phyloP scores from a whole-genome alignment of 371 early-diverging fungal species.

The Rozella allomycis region DNA sequence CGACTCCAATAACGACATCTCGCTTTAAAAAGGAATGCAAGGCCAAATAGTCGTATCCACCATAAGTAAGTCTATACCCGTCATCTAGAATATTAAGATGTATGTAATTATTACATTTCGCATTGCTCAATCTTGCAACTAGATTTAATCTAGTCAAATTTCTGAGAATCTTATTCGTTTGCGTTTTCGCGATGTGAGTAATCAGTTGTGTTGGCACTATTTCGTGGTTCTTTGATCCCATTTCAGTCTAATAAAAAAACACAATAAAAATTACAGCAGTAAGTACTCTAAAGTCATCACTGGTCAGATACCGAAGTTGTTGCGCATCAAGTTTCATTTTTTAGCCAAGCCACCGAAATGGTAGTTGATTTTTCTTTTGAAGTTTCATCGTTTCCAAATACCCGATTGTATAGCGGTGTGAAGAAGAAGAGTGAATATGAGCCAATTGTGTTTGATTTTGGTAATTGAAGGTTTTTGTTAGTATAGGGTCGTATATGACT shows the following conservation, averaged over 20 bases:
- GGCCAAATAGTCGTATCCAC: constrained; percentile 97
- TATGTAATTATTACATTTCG: constrained; percentile 35
- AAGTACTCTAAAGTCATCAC: constrained; percentile 82
- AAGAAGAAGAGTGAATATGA: too few species aligned
- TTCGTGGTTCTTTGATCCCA: constrained; percentile 93
- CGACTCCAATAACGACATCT: constrained; percentile 75
- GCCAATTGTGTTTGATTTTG: too few species aligned
- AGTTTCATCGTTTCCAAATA: too few species aligned
- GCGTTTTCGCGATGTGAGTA: constrained; percentile 61
- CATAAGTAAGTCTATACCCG: constrained; percentile 92
- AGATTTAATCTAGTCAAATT: constrained; percentile 69
- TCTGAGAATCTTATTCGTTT: constrained; percentile 52
- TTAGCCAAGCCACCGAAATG: too few species aligned
- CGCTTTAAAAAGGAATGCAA: constrained; percentile 76
- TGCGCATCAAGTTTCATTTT: constrained; percentile 85
- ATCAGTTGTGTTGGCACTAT: constrained; percentile 77
- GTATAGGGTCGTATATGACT: too few species aligned
- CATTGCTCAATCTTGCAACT: constrained; percentile 60
- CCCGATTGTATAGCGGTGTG: too few species aligned
- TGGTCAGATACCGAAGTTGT: constrained; percentile 71
- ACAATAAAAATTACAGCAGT: constrained; percentile 44
- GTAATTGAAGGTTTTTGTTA: too few species aligned
- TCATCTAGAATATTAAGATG: constrained; percentile 37
- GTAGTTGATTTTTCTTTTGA: too few species aligned
- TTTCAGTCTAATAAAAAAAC: constrained; percentile 42